A percentile compares a stretch with the other conserved stretches of the same genome.
Evolutionary conservation across 2,329 filamentous ascomycete genomes (phyloP).

Genomic region (Botryotinia globosa): DNA sequence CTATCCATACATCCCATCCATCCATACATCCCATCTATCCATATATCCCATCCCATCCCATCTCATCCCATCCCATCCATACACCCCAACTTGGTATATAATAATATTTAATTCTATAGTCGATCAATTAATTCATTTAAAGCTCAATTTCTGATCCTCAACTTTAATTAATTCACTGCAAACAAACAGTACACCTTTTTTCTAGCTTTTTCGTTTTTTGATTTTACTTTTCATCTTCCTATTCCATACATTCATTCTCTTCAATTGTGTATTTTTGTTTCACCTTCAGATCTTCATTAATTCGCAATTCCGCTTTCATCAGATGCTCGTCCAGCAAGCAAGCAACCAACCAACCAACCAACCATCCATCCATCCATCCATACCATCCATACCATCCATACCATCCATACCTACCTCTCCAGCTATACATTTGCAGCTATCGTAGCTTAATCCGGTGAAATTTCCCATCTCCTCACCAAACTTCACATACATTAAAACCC

Average conservation of each 20-base stretch:
- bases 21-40: no score
- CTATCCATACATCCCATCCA: no score
- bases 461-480: conserved; percentile 2
- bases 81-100: not conserved
- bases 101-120: conserved; percentile 5
- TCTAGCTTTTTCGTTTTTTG: not conserved
- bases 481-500: conserved; percentile 11
- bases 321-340: conserved; percentile 12
- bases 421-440: conserved; percentile 14
- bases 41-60: no score
- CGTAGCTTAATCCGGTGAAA: conserved; percentile 18
- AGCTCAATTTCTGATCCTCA: conserved; percentile 13
- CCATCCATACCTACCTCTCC: not conserved
- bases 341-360: no score
- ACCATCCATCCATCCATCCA: no score
- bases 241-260: conserved; percentile 16
- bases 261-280: not conserved
- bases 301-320: conserved; percentile 12
- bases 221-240: not conserved
- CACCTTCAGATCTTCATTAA: not conserved
- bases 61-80: no score
- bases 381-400: no score
- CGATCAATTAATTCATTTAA: conserved; percentile 9
- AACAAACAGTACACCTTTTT: not conserved
- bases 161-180: conserved; percentile 22